Evolutionary conservation across 2,329 filamentous ascomycete species (phyloP), one percentile per base, ranked within the genome.

Genomic region (Claviceps monticola): DNA sequence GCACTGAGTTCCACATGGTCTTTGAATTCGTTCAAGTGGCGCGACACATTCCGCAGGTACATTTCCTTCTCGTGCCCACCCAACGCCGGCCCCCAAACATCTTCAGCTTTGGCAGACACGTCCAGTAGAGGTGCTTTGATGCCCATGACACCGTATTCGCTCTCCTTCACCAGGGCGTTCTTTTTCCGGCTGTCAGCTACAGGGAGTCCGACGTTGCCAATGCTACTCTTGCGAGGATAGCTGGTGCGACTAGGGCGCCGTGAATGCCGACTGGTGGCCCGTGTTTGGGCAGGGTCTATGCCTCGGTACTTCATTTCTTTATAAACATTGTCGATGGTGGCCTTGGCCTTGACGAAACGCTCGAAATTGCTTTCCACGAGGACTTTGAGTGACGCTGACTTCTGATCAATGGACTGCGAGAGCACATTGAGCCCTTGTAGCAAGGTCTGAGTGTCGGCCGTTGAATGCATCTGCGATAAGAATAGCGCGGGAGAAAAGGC

Each of bases 321-420:
- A 70, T 98, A 98, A 50, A 98, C 93, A 69, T 95, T 95, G 70
- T 98, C 93, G 61, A 98, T 97, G 7, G 91, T 97, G 17, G 91
- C 88, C 68, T 98, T 98, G 44, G 93, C 93, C 56, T 88, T 85
- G 52, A 98, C 93, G 71, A 98, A 98, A 58, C 91, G 85, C 68
- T 98, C 94, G 64, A 98, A 98, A 66, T 98, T 98, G 57, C 88
- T 91, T 67, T 98, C 93, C 23, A 98, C 93, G 17, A 98, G 77
- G 11, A 95, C 86, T 65, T 98, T 98, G 55, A 98, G 78, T 4
- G 90, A 96, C 0, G 91, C 93, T 0, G 91, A 96, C 68, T 98
- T 98, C 69, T 97, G 88, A 62, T 97, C 93, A 61, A 98, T 98
- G 1, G 91, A 96, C 55, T 80, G 80, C 17, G 89, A 93, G 19